These are phyloP conservation scores for Euclidium syriacum DNA, from an alignment of 345 rosid species.

Conservation along the genomic window DNA sequence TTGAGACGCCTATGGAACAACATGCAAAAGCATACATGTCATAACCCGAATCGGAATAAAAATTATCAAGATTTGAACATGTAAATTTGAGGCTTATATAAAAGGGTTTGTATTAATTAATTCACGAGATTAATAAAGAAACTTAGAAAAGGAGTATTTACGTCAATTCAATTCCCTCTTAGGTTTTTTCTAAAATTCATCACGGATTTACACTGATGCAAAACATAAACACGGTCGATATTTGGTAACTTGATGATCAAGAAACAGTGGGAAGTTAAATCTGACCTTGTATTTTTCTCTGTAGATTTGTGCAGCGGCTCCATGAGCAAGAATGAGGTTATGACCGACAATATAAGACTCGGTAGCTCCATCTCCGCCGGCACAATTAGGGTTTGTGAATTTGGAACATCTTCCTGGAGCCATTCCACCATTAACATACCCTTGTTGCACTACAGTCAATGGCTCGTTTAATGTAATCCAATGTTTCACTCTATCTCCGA, in stretches of 20 bases:
- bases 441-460: conserved; percentile 25
- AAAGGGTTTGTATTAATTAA: too few relatives aligned
- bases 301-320: conserved; percentile 33
- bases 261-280: background rate
- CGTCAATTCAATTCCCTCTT: too few relatives aligned
- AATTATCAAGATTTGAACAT: background rate
- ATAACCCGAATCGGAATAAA: background rate
- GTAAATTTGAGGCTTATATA: too few relatives aligned
- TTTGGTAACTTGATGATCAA: background rate
- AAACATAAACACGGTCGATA: background rate
- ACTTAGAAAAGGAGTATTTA: too few relatives aligned
- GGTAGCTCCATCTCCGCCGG: conserved; percentile 24
- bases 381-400: conserved; percentile 28
- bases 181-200: too few relatives aligned
- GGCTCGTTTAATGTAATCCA: conserved; percentile 52
- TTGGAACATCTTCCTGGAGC: conserved; percentile 39
- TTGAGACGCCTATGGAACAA: conserved; percentile 28
- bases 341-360: conserved; percentile 38
- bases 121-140: too few relatives aligned
- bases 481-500: conserved; percentile 46
- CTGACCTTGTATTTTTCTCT: conserved; percentile 30
- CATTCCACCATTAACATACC: conserved; percentile 16
- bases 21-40: background rate
- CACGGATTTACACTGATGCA: too few relatives aligned
- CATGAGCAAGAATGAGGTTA: conserved; percentile 39